Evolutionary conservation across 1,284 basidiomycete genomes (phyloP).

Genomic region (Boletus putidus): DNA sequence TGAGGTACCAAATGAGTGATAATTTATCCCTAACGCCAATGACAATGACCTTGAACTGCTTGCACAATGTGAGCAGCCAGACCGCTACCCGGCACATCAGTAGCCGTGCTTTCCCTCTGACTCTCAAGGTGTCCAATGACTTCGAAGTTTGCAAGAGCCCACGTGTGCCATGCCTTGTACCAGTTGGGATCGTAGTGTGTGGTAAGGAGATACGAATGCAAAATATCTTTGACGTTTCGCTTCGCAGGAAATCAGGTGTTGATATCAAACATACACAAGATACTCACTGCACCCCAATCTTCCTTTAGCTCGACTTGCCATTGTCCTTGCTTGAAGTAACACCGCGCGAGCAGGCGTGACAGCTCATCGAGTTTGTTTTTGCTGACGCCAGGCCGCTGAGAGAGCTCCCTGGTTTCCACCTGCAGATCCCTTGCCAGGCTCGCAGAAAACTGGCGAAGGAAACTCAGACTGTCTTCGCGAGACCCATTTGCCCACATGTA

Average conservation of each 20-base stretch:
- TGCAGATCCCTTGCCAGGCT: slow-evolving; percentile 78
- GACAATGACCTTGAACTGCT: slow-evolving; percentile 78
- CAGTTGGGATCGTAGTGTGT: slow-evolving; percentile 92
- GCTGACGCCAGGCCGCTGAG: slow-evolving; percentile 50
- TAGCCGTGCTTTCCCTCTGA: slow-evolving; percentile 57
- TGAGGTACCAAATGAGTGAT: slow-evolving; percentile 6
- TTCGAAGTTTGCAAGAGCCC: slow-evolving; percentile 97
- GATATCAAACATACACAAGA: slow-evolving; percentile 5
- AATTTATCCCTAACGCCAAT: neutral
- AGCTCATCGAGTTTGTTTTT: slow-evolving; percentile 74
- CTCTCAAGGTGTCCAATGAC: slow-evolving; percentile 84
- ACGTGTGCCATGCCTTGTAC: slow-evolving; percentile 99
- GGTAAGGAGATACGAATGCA: slow-evolving; percentile 84
- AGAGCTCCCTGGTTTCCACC: slow-evolving; percentile 49
- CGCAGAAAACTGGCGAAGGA: slow-evolving; percentile 83
- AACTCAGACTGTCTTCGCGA: slow-evolving; percentile 78
- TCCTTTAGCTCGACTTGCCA: slow-evolving; percentile 88
- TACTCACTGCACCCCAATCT: slow-evolving; percentile 73
- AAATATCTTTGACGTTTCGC: slow-evolving; percentile 79
- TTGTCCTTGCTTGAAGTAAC: slow-evolving; percentile 95
- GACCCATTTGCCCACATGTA: slow-evolving; percentile 94
- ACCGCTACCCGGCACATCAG: slow-evolving; percentile 69
- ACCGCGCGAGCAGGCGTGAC: slow-evolving; percentile 89
- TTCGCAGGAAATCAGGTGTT: slow-evolving; percentile 35
- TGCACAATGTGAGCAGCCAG: slow-evolving; percentile 90